These are phyloP conservation scores for Eutypa lata DNA, from an alignment of 2,329 filamentous ascomycete species.

Conservation along the genomic window DNA sequence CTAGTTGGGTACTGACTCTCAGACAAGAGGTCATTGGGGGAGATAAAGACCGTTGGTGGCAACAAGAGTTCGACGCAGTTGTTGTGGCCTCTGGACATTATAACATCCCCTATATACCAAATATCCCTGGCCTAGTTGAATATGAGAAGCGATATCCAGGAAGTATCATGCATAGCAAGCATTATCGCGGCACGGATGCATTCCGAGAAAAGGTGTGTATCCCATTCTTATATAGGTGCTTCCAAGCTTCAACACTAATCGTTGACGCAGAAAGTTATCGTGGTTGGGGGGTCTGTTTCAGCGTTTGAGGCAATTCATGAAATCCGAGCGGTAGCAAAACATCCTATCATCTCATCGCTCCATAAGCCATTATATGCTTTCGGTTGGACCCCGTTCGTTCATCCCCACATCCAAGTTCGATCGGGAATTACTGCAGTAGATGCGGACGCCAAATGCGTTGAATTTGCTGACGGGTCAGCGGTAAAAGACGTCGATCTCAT, in stretches of 20 bases:
- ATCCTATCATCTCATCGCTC: not conserved
- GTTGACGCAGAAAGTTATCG: not conserved
- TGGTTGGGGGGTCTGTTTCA: not conserved
- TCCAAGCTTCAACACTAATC: too few species aligned
- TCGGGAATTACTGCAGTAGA: not conserved
- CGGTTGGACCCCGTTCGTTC: constrained; percentile 2
- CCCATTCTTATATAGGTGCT: not conserved
- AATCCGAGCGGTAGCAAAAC: not conserved
- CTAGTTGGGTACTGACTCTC: constrained; percentile 28
- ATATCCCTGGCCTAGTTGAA: constrained; percentile 37
- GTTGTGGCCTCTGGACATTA: constrained; percentile 41
- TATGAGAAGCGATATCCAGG: constrained; percentile 35
- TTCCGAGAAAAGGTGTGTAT: not conserved
- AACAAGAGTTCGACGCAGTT: constrained; percentile 36
- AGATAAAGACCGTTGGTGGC: constrained; percentile 31
- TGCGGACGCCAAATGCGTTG: not conserved
- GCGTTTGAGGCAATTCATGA: constrained; percentile 1
- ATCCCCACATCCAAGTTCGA: not conserved
- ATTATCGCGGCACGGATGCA: constrained; percentile 29
- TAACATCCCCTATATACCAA: constrained; percentile 36
- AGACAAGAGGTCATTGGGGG: constrained; percentile 12
- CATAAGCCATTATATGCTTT: not conserved
- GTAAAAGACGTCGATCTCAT: constrained; percentile 3
- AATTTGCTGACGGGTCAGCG: constrained; percentile 2
- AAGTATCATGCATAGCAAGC: constrained; percentile 37